Conservation (phyloP, 805 yeast genomes). For the Candida boleticola region DNA sequence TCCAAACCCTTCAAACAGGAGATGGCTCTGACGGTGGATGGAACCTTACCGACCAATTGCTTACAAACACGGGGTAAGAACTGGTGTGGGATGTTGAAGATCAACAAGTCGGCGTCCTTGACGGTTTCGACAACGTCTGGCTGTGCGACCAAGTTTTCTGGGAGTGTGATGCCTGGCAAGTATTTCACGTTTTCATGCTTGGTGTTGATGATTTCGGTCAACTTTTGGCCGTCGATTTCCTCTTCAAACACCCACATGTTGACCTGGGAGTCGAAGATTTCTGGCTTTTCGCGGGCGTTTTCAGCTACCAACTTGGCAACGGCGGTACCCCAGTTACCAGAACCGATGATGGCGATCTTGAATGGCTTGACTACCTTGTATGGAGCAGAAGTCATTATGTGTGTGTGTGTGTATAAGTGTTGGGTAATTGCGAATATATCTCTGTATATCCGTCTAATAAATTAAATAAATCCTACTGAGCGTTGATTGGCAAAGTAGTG, state of each 20-base stretch:
- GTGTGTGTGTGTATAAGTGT: not conserved
- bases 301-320: conserved; percentile 46
- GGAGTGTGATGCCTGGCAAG: conserved; percentile 42
- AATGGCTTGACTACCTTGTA: conserved; percentile 20
- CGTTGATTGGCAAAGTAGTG: too few species aligned
- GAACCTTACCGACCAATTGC: conserved; percentile 38
- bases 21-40: conserved; percentile 39
- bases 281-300: conserved; percentile 39
- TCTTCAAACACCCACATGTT: conserved; percentile 49
- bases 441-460: too few species aligned
- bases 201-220: conserved; percentile 43
- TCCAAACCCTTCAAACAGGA: conserved; percentile 47
- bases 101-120: conserved; percentile 40
- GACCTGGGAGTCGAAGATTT: conserved; percentile 35
- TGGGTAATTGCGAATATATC: too few species aligned
- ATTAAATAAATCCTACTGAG: too few species aligned
- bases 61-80: conserved; percentile 39
- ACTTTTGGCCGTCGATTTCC: conserved; percentile 37
- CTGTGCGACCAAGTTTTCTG: conserved; percentile 38
- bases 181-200: conserved; percentile 45
- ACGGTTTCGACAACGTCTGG: conserved; percentile 39
- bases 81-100: conserved; percentile 48
- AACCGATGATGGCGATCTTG: conserved; percentile 42
- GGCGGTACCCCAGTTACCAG: conserved; percentile 50
- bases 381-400: conserved; percentile 3